A percentile compares a stretch with the other conserved stretches of the same genome.
Conservation (phyloP, 2,329 filamentous ascomycete genomes). For the Tolypocladium endophyticum region DNA sequence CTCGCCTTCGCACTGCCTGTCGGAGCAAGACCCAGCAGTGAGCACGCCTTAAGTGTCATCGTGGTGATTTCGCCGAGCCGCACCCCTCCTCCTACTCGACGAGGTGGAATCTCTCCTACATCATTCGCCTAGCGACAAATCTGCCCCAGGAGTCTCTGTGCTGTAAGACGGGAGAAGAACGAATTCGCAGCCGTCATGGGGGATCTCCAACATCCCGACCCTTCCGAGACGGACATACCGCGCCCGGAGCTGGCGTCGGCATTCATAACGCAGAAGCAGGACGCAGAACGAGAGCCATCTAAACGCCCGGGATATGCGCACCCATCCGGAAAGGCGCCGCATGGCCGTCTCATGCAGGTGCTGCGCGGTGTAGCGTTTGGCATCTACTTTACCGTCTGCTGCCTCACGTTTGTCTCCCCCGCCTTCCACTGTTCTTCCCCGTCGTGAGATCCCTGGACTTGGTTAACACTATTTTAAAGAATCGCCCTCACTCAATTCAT, state of each 20-base stretch:
- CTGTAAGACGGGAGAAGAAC: background rate
- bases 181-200: slow-evolving; percentile 12
- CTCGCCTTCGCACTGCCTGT: background rate
- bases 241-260: slow-evolving; percentile 5
- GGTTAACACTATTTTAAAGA: slow-evolving; percentile 29
- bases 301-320: slow-evolving; percentile 20
- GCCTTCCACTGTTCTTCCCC: background rate
- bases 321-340: slow-evolving; percentile 43
- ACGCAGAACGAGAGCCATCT: background rate
- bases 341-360: slow-evolving; percentile 38
- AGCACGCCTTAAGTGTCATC: background rate
- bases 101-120: background rate
- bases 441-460: background rate
- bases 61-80: background rate
- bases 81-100: background rate
- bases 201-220: slow-evolving; percentile 10
- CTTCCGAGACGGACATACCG: slow-evolving; percentile 11
- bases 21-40: background rate
- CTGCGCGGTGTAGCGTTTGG: slow-evolving; percentile 40
- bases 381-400: slow-evolving; percentile 41
- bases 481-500: slow-evolving; percentile 64
- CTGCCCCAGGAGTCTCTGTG: background rate
- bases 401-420: slow-evolving; percentile 32
- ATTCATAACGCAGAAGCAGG: background rate
- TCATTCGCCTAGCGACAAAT: background rate